A percentile compares a stretch with the other conserved stretches of the same genome.
Evolutionary conservation across 2,329 filamentous ascomycete species (phyloP).

Genomic region (Aspergillus fumigatiaffinis): DNA sequence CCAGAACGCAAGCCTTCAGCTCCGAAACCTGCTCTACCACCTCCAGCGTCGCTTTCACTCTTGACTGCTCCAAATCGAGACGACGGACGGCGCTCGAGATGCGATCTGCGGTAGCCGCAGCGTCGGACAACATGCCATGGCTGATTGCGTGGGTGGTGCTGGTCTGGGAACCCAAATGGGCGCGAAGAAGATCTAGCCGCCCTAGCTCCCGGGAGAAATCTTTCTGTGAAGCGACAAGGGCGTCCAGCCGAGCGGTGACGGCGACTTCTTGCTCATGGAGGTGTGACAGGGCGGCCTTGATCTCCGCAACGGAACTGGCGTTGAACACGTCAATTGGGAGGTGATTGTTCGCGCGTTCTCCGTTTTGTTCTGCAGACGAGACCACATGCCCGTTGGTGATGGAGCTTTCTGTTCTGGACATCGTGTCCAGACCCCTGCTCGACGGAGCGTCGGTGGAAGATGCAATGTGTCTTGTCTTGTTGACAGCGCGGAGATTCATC

Average conservation of each 20-base stretch:
- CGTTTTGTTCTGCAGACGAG: constrained; percentile 4
- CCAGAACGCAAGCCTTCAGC: constrained; percentile 92
- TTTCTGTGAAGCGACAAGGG: constrained; percentile 75
- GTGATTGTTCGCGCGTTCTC: constrained; percentile 2
- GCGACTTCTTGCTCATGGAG: constrained; percentile 72
- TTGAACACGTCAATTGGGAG: constrained; percentile 53
- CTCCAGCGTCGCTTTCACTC: constrained; percentile 82
- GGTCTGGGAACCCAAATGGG: constrained; percentile 80
- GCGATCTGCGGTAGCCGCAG: constrained; percentile 77
- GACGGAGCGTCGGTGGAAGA: neutral
- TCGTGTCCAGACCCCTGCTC: neutral
- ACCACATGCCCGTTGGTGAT: constrained; percentile 24
- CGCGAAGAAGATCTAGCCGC: constrained; percentile 83
- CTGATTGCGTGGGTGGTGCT: constrained; percentile 78
- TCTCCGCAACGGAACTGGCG: constrained; percentile 71
- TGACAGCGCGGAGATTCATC: neutral
- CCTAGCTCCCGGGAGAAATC: constrained; percentile 82
- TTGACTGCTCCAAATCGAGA: constrained; percentile 84
- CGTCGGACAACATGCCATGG: constrained; percentile 84
- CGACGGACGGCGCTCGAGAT: constrained; percentile 83
- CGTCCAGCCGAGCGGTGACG: constrained; percentile 70
- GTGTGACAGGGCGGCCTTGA: constrained; percentile 70
- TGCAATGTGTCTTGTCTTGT: neutral
- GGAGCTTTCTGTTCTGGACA: neutral
- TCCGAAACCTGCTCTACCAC: constrained; percentile 96